A percentile compares a stretch with the other conserved stretches of the same genome.
Conservation (phyloP, 805 yeast species). For the Metschnikowia reukaufii region DNA sequence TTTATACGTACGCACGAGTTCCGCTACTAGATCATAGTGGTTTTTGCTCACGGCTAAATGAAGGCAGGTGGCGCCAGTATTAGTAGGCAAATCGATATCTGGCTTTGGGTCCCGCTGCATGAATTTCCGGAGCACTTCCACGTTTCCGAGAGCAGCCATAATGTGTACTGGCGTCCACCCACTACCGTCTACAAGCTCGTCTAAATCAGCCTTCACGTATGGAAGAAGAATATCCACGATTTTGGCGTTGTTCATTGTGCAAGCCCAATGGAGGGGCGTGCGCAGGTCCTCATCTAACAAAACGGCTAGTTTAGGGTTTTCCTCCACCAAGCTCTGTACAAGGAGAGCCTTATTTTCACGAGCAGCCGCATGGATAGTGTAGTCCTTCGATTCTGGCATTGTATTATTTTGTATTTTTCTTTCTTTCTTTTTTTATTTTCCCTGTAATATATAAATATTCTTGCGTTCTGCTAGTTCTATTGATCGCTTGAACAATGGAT, state of each 20-base stretch:
- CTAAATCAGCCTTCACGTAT: constrained; percentile 51
- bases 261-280: constrained; percentile 88
- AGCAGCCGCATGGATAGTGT: constrained; percentile 59
- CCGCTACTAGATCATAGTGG: constrained; percentile 52
- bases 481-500: neutral
- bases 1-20: constrained; percentile 51
- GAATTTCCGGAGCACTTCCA: constrained; percentile 51
- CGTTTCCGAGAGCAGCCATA: constrained; percentile 72
- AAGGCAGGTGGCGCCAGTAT: constrained; percentile 70
- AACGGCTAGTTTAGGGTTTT: constrained; percentile 49
- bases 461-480: neutral
- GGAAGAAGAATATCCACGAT: constrained; percentile 46
- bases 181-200: constrained; percentile 65
- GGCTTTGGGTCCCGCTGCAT: constrained; percentile 50
- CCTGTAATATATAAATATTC: neutral
- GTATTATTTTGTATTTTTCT: neutral
- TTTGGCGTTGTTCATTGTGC: constrained; percentile 56
- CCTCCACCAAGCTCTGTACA: constrained; percentile 51
- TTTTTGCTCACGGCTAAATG: constrained; percentile 77
- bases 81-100: constrained; percentile 52
- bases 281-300: constrained; percentile 70
- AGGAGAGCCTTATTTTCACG: constrained; percentile 55
- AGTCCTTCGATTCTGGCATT: constrained; percentile 6
- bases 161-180: constrained; percentile 92
- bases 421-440: neutral